phyloP scores from a whole-genome alignment of 2,329 filamentous ascomycete genomes.

The Pseudogymnoascus sp. region DNA sequence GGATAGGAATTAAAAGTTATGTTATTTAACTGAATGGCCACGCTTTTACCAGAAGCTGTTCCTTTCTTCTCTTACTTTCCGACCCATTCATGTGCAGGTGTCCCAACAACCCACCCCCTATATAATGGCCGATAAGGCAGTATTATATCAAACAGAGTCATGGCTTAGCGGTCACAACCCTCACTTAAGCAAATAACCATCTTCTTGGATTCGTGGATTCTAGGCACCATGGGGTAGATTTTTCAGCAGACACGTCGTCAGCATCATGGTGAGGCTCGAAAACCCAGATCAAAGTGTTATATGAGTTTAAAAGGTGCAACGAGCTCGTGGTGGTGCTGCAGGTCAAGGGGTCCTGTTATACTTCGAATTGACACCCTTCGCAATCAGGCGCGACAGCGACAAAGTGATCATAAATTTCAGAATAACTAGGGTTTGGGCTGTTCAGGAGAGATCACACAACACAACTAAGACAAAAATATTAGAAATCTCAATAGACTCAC shows the following conservation, averaged over 20 bases:
- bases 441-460: no score
- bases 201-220: background rate
- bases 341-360: constrained; percentile 15
- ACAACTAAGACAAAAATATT: no score
- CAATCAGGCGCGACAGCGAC: background rate
- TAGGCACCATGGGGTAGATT: constrained; percentile 1
- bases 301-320: no score
- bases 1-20: background rate
- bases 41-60: background rate
- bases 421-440: no score
- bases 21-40: background rate
- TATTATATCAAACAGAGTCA: background rate
- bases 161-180: background rate
- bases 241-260: background rate
- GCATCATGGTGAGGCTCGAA: no score
- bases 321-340: constrained; percentile 19
- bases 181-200: background rate
- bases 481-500: background rate
- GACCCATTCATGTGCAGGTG: background rate
- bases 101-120: background rate
- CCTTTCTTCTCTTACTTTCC: background rate
- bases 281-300: no score
- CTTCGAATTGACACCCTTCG: constrained; percentile 12
- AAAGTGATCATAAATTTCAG: no score
- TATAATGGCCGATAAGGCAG: background rate